Evolutionary conservation across 2,329 filamentous ascomycete genomes (phyloP).

Genomic region (Dryadomyces quercivorus): DNA sequence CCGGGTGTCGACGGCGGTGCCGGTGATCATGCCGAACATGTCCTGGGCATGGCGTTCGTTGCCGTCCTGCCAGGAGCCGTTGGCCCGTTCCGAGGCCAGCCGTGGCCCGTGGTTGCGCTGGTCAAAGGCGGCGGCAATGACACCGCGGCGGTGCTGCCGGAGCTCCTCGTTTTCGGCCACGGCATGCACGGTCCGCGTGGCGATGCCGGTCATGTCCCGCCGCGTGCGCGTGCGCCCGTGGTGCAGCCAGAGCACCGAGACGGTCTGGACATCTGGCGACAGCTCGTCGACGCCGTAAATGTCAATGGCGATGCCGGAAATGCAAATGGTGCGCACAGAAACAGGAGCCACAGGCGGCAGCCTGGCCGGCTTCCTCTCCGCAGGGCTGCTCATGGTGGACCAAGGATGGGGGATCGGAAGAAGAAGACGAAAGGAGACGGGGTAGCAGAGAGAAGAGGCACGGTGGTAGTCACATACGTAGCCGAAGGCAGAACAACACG

Average conservation of each 20-base stretch:
- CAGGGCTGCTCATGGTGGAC: slow-evolving; percentile 6
- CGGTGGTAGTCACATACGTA: no score
- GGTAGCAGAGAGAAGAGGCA: no score
- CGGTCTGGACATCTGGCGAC: slow-evolving; percentile 28
- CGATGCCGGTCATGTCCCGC: slow-evolving; percentile 64
- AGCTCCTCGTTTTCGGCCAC: slow-evolving; percentile 66
- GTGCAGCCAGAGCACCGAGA: slow-evolving; percentile 84
- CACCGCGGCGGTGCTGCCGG: slow-evolving; percentile 33
- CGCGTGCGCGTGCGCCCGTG: slow-evolving; percentile 65
- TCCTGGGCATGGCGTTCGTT: slow-evolving; percentile 78
- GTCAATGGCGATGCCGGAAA: slow-evolving; percentile 67
- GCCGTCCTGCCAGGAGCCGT: slow-evolving; percentile 66
- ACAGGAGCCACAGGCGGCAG: slow-evolving; percentile 32
- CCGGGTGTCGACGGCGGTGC: slow-evolving; percentile 62
- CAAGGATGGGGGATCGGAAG: background rate
- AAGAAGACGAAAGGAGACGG: background rate
- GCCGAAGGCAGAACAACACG: no score
- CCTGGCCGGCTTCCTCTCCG: slow-evolving; percentile 4
- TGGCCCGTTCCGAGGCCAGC: slow-evolving; percentile 52
- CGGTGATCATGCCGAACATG: slow-evolving; percentile 71
- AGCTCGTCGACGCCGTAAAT: slow-evolving; percentile 75
- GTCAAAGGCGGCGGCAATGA: slow-evolving; percentile 80
- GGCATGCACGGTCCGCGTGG: slow-evolving; percentile 41
- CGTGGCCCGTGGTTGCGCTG: slow-evolving; percentile 84
- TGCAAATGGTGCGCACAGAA: slow-evolving; percentile 54